These are phyloP conservation scores for Gossypium rotundifolium DNA, from an alignment of 345 rosid species.

Conservation along the genomic window DNA sequence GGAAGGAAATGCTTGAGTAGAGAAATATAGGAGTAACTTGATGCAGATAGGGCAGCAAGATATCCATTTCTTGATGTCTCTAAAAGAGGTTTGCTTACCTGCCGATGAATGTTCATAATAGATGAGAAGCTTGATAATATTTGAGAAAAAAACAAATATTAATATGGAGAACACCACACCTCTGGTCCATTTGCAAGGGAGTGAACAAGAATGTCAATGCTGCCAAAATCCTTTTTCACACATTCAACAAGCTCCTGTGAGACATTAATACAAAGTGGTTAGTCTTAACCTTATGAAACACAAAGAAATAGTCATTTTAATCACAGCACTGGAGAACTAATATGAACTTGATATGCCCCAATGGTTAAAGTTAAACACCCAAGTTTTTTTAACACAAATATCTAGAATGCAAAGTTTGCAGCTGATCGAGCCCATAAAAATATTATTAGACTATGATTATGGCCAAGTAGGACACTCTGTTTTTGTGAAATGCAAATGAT, in stretches of 20 bases:
- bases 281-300: background rate
- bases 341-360: background rate
- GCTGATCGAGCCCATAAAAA: background rate
- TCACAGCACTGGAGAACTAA: background rate
- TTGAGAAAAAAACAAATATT: background rate
- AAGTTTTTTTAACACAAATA: background rate
- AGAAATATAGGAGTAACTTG: slow-evolving; percentile 90
- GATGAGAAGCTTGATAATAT: slow-evolving; percentile 1
- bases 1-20: slow-evolving; percentile 82
- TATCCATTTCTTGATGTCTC: slow-evolving; percentile 95
- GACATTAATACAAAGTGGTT: background rate
- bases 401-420: background rate
- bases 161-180: slow-evolving; percentile 23
- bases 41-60: slow-evolving; percentile 89
- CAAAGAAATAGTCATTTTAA: background rate
- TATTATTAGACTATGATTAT: background rate
- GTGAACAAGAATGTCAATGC: slow-evolving; percentile 60
- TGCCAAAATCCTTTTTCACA: slow-evolving; percentile 63
- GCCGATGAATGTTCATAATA: background rate
- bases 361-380: background rate
- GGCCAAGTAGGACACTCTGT: background rate
- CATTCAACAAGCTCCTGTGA: slow-evolving; percentile 51
- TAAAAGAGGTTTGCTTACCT: slow-evolving; percentile 88
- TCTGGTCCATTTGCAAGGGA: slow-evolving; percentile 74
- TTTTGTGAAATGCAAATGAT: background rate